Conservation (phyloP, 306 rosid species). For the Biancaea sappan region DNA sequence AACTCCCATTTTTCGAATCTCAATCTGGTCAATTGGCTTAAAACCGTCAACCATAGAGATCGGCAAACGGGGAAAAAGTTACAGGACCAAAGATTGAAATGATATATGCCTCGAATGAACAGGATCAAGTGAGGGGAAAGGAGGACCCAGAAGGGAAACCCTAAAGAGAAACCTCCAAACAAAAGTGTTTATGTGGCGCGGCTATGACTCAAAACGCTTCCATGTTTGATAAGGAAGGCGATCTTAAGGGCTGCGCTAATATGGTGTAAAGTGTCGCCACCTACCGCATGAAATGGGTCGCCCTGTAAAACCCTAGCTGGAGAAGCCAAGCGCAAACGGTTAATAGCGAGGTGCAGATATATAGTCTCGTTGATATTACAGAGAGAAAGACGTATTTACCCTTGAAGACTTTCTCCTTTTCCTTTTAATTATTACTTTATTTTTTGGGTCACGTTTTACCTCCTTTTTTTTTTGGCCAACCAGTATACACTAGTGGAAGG, state of each 20-base stretch:
- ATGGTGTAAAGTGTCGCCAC: background rate
- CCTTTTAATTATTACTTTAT: no score
- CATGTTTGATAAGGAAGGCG: slow-evolving; percentile 64
- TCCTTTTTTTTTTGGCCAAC: no score
- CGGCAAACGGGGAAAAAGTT: background rate
- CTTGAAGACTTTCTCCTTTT: background rate
- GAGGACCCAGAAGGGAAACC: slow-evolving; percentile 64
- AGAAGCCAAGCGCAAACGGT: background rate
- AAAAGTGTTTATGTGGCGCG: slow-evolving; percentile 44
- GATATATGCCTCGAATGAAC: slow-evolving; percentile 29
- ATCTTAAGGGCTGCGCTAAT: slow-evolving; percentile 78
- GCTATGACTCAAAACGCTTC: slow-evolving; percentile 84
- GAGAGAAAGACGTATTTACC: slow-evolving; percentile 25
- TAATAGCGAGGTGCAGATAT: background rate
- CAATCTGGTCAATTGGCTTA: background rate
- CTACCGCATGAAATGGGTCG: background rate
- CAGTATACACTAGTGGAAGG: no score
- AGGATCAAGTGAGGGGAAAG: slow-evolving; percentile 38
- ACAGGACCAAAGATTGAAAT: slow-evolving; percentile 27
- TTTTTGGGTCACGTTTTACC: no score
- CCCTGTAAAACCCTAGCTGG: background rate
- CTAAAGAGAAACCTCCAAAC: slow-evolving; percentile 46
- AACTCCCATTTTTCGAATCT: slow-evolving; percentile 32
- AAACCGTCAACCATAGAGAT: background rate
- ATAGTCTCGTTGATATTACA: background rate